Evolutionary conservation across 2,329 filamentous ascomycete genomes (phyloP).

Genomic region (Cadophora gregata): DNA sequence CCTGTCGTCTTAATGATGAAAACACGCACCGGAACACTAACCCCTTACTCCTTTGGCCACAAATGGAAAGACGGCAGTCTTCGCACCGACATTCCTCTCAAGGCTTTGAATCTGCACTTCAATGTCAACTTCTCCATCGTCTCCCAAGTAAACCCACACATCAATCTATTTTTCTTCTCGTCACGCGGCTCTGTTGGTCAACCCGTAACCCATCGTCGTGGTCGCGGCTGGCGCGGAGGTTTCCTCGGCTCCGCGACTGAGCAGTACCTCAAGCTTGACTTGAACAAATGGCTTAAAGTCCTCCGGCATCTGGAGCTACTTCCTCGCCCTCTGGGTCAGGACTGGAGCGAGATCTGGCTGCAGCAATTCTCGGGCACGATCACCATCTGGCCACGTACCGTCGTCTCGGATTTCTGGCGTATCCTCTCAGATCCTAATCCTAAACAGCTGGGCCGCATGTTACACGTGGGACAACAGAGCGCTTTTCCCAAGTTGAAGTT

Average conservation of each 20-base stretch:
- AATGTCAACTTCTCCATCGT: slow-evolving; percentile 98
- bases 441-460: slow-evolving; percentile 80
- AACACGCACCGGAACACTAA: slow-evolving; percentile 74
- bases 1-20: slow-evolving; percentile 95
- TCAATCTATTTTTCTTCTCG: slow-evolving; percentile 98
- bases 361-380: slow-evolving; percentile 94
- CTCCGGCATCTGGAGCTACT: slow-evolving; percentile 90
- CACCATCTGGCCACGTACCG: slow-evolving; percentile 91
- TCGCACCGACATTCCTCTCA: slow-evolving; percentile 93
- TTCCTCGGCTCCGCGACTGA: slow-evolving; percentile 92
- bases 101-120: slow-evolving; percentile 93
- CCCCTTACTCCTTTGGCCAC: slow-evolving; percentile 94
- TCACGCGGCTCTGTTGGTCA: slow-evolving; percentile 89
- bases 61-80: slow-evolving; percentile 99
- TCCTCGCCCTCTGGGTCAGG: slow-evolving; percentile 87
- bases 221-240: slow-evolving; percentile 93
- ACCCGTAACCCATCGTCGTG: slow-evolving; percentile 91
- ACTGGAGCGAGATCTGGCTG: slow-evolving; percentile 96
- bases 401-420: slow-evolving; percentile 79
- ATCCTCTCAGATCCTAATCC: slow-evolving; percentile 85
- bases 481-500: slow-evolving; percentile 93
- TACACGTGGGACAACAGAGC: slow-evolving; percentile 87
- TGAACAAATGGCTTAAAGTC: slow-evolving; percentile 98
- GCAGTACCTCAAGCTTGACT: slow-evolving; percentile 93
- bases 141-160: slow-evolving; percentile 90